phyloP scores from a whole-genome alignment of 768 basidiomycete species.

The Pisolithus albus region DNA sequence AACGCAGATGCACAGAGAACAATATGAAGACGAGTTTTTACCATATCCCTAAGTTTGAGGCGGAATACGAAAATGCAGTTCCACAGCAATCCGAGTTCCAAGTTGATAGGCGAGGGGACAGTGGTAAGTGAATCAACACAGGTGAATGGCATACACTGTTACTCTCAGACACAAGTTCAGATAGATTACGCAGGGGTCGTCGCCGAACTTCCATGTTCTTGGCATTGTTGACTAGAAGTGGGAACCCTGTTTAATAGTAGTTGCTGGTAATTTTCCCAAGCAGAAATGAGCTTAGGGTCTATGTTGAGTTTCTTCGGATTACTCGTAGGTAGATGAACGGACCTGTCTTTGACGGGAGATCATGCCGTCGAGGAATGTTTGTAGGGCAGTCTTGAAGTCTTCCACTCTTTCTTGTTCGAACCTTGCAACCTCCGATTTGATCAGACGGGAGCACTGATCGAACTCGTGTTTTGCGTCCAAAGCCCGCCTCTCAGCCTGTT shows the following conservation, averaged over 20 bases:
- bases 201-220: background rate
- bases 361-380: constrained; percentile 83
- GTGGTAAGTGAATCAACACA: no score
- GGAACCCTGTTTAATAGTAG: constrained; percentile 47
- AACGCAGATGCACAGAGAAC: no score
- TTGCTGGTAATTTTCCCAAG: constrained; percentile 82
- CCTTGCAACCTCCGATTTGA: constrained; percentile 82
- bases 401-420: constrained; percentile 93
- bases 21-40: no score
- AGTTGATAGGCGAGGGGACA: no score
- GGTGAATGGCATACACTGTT: no score
- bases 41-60: no score
- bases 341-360: constrained; percentile 79
- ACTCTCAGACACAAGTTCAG: background rate
- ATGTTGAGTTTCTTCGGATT: constrained; percentile 1
- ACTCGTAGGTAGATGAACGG: constrained; percentile 8
- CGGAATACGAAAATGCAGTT: no score
- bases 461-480: constrained; percentile 83
- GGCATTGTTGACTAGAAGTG: background rate
- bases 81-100: no score
- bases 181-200: background rate
- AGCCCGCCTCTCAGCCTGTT: constrained; percentile 76
- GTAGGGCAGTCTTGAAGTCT: constrained; percentile 83
- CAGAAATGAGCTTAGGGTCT: constrained; percentile 52
- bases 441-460: constrained; percentile 78